Conservation (phyloP, 352 stramenopile genomes). For the Globisporangium heterothallicum region DNA sequence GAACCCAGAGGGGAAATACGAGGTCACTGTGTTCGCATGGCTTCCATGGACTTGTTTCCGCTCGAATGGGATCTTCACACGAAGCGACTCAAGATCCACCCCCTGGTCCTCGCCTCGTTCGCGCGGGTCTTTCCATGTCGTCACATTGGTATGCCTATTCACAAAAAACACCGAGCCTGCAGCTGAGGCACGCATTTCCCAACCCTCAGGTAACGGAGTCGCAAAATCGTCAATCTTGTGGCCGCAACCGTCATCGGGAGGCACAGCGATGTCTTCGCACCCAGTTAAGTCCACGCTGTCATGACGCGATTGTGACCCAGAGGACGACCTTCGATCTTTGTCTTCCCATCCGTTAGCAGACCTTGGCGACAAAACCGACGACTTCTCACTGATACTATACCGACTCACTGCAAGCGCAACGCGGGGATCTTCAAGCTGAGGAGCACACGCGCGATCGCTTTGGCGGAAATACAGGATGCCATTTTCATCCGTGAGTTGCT, state of each 20-base stretch:
- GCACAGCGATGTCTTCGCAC: conserved; percentile 34
- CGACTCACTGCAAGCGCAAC: conserved; percentile 11
- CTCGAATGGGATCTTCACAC: conserved; percentile 9
- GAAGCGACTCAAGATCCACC: background rate
- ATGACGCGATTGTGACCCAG: conserved; percentile 6
- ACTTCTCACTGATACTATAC: conserved; percentile 8
- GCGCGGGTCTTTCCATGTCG: conserved; percentile 72
- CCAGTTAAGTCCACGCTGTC: conserved; percentile 20
- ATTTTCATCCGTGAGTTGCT: conserved; percentile 43
- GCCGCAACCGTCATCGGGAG: conserved; percentile 49
- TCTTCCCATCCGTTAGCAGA: conserved; percentile 3
- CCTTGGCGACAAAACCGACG: background rate
- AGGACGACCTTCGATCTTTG: conserved; percentile 22
- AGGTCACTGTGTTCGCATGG: conserved; percentile 10
- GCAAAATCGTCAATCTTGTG: conserved; percentile 75
- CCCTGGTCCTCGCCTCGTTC: conserved; percentile 8
- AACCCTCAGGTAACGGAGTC: conserved; percentile 61
- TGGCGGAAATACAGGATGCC: conserved; percentile 44
- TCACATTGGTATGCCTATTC: conserved; percentile 63
- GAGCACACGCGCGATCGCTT: conserved; percentile 25
- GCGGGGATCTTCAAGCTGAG: conserved; percentile 53
- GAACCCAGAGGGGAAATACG: background rate
- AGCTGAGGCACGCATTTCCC: conserved; percentile 78
- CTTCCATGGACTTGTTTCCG: conserved; percentile 1
- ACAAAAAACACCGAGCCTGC: conserved; percentile 74